Evolutionary conservation across 805 yeast species (phyloP).

Genomic region (Wickerhamiella sergipiensis): DNA sequence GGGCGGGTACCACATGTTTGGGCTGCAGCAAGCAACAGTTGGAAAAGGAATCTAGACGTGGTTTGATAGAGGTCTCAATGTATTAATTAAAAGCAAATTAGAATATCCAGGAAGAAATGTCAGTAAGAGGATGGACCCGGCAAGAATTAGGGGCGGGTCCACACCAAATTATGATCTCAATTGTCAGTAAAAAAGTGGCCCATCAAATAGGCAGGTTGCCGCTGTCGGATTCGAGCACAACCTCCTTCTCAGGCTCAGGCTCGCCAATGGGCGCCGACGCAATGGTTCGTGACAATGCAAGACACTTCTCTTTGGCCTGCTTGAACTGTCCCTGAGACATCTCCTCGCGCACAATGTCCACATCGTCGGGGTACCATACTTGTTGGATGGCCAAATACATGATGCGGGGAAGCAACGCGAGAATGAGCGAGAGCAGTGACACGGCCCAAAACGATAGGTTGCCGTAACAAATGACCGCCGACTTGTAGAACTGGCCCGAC

Average conservation of each 20-base stretch:
- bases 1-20: too few species aligned
- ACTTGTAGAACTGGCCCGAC: slow-evolving; percentile 48
- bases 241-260: neutral
- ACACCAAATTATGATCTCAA: too few species aligned
- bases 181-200: too few species aligned
- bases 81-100: too few species aligned
- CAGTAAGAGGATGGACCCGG: too few species aligned
- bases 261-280: neutral
- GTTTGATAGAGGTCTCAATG: too few species aligned
- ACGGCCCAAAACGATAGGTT: slow-evolving; percentile 52
- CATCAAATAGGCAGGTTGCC: neutral
- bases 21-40: too few species aligned
- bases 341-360: slow-evolving; percentile 56
- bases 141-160: too few species aligned
- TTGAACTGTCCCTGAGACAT: slow-evolving; percentile 36
- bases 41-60: too few species aligned
- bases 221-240: neutral
- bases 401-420: slow-evolving; percentile 50
- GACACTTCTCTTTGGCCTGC: neutral
- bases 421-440: slow-evolving; percentile 39
- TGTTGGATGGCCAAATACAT: slow-evolving; percentile 35
- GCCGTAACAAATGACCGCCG: slow-evolving; percentile 53
- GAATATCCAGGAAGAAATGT: too few species aligned
- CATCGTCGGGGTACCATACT: slow-evolving; percentile 47
- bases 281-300: neutral